Evolutionary conservation across 768 basidiomycete species (phyloP), one percentile per base, ranked within the genome.

Genomic region (Amanita pseudoporphyria): DNA sequence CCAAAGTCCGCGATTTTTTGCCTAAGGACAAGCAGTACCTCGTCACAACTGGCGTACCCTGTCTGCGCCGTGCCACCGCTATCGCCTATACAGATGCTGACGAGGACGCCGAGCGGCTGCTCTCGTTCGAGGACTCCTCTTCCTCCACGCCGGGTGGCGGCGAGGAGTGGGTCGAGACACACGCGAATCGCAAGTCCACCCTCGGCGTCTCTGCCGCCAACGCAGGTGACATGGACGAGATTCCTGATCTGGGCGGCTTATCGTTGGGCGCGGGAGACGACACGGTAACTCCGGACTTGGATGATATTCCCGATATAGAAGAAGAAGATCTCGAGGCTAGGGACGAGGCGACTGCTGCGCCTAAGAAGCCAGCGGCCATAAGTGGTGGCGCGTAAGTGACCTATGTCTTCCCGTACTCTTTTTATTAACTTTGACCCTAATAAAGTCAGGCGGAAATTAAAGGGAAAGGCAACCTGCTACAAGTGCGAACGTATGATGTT

Each of bases 261-360:
- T 73, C 73, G 13, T 57, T 82, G n/a, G 64, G 65, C 50, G 66
- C 59, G 0, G 56, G 52, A 12, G 61, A 49, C 22, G 60, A 63
- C 19, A 64, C 64, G 19, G 84, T 83, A 54, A 90, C 85, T n/a
- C 91, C 92, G 22, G 84, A 97, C 72, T 73, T 97, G 58, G 93
- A 95, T 62, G 93, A 97, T 65, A 98, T 98, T 49, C 96, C 96
- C 4, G 96, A 98, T 70, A 96, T 99, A 91, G 93, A 96, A 64
- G 91, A 93, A 60, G 93, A 92, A n/a, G 79, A 80, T 55, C 73
- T 94, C 32, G 94, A 86, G 57, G 92, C 78, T 9, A 87, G 81
- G 28, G 94, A 97, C 52, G 92, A 90, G 56, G 91, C 89, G 9
- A 83, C 87, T 42, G 83, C 81, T 36, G 78, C 74, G 19, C 78